Percentiles rank a stretch among this genome's conserved stretches.
Evolutionary conservation across 1,284 basidiomycete species (phyloP).

Genomic region (Malassezia sympodialis): DNA sequence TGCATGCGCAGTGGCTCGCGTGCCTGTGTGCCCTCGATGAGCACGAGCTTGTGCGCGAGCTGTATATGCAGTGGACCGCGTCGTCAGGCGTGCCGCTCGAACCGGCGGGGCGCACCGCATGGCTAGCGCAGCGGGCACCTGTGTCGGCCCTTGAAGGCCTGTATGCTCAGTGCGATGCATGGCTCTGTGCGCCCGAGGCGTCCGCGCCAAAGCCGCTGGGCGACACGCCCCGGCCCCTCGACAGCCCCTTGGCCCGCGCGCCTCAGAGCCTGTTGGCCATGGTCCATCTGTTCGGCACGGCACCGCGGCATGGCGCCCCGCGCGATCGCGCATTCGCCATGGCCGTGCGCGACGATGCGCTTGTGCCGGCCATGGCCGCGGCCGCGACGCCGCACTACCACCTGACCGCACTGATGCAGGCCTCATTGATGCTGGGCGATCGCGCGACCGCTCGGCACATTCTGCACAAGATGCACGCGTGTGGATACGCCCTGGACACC

Average conservation of each 20-base stretch:
- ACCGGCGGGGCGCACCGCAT: neutral
- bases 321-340: neutral
- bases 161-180: neutral
- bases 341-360: constrained; percentile 10
- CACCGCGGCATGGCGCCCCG: neutral
- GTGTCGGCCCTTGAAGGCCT: neutral
- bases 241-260: neutral
- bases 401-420: constrained; percentile 15
- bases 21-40: neutral
- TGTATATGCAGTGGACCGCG: constrained; percentile 3
- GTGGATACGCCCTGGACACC: neutral
- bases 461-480: neutral
- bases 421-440: constrained; percentile 9
- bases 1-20: neutral
- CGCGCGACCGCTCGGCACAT: neutral
- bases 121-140: neutral
- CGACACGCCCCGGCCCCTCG: neutral
- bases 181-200: neutral
- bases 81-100: neutral
- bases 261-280: constrained; percentile 7
- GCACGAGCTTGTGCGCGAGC: neutral
- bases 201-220: neutral
- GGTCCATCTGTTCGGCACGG: constrained; percentile 4
- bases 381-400: neutral
- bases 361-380: neutral